Evolutionary conservation across 78 protist species (phyloP).

Genomic region (Dictyostelium intermedium): DNA sequence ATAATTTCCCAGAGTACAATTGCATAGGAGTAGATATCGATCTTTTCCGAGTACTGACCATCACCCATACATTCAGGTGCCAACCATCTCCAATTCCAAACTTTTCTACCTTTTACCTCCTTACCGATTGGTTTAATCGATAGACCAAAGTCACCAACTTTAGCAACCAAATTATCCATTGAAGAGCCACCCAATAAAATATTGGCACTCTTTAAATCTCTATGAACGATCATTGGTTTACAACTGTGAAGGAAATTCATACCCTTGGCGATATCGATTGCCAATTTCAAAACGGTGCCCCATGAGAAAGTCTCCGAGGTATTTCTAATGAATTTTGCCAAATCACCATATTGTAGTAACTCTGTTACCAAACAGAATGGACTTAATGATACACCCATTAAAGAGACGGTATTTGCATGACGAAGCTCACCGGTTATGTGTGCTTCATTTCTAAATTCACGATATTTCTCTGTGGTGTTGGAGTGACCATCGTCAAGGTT

Average conservation of each 20-base stretch:
- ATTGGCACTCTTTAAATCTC: slow-evolving; percentile 81
- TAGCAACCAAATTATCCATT: slow-evolving; percentile 33
- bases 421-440: slow-evolving; percentile 52
- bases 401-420: slow-evolving; percentile 55
- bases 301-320: slow-evolving; percentile 32
- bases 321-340: slow-evolving; percentile 47
- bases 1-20: slow-evolving; percentile 78
- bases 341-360: slow-evolving; percentile 40
- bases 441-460: slow-evolving; percentile 80
- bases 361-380: slow-evolving; percentile 74
- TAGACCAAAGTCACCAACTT: slow-evolving; percentile 80
- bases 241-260: slow-evolving; percentile 74
- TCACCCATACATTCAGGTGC: slow-evolving; percentile 74
- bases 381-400: slow-evolving; percentile 54
- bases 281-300: slow-evolving; percentile 29
- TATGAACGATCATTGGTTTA: slow-evolving; percentile 78
- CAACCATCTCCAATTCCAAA: slow-evolving; percentile 77
- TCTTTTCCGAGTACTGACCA: slow-evolving; percentile 71
- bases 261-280: slow-evolving; percentile 74
- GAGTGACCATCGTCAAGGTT: slow-evolving; percentile 36
- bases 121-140: slow-evolving; percentile 56
- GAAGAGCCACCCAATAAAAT: slow-evolving; percentile 36
- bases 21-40: slow-evolving; percentile 70
- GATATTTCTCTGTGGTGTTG: slow-evolving; percentile 38
- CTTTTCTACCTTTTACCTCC: slow-evolving; percentile 69